Base-by-base conservation (phyloP, 164 flowering plant species). In the Taxillus chinensis region DNA sequence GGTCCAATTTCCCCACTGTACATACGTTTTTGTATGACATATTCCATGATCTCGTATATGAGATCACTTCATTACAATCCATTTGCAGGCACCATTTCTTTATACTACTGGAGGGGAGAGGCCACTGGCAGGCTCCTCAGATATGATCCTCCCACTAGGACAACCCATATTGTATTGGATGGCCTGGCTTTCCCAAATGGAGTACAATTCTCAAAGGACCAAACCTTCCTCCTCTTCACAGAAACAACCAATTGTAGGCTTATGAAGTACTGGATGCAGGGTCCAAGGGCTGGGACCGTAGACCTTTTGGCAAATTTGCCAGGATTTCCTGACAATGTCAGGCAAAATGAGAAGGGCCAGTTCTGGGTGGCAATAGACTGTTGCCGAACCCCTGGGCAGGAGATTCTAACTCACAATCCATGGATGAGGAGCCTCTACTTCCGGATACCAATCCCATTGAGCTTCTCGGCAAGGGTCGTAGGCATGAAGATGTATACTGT, bases 151-250 rank as follows among this genome's bases (percentile, higher is more conserved):
- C 73, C 80, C 7, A 77, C 96, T 14, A 81, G 71, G 71, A 75
- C 83, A 59, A 87, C 97, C 55, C 91, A 85, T 68, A 64, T 85
- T 62, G 83, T 95, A 5, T 68, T 85, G 64, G 83, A 83, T 27
- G 96, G 90, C n/a, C 77, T 91, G 77, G 92, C 95, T 39, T 95
- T 95, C 68, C 93, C 97, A 12, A 95, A 95, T 83, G 99, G 99
- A 40, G 92, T 89, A 2, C 99, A 95, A 50, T 50, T 91, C 39
- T 95, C 96, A 4, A 79, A 64, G 61, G 96, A 91, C 66, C 95
- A 91, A 63, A 70, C 74, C 49, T 89, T 82, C 68, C 90, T 95
- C 49, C 80, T 95, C 62, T 95, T 77, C 81, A 86, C 97, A 14
- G 97, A 95, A 75, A 95, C 99, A 13, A 89, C 96, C 39, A 95